Evolutionary conservation across 1,284 basidiomycete species (phyloP), one percentile per base, ranked within the genome.

Genomic region (Puccinia polysora): DNA sequence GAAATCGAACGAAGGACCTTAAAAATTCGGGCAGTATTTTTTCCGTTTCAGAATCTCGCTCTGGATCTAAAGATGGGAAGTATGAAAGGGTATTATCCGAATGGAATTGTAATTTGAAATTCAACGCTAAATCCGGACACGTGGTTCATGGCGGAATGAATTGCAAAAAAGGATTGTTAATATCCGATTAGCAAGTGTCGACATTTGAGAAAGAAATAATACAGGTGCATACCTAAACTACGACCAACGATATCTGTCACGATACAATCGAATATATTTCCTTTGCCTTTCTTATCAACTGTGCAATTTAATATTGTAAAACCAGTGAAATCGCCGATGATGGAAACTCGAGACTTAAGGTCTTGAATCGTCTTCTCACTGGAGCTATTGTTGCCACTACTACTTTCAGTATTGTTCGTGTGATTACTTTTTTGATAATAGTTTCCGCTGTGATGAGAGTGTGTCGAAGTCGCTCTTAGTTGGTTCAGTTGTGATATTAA

Each of bases 91-190:
- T 72, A 12, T 32, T 38, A 62, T 72, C 69, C 2, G 59, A 40
- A 64, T 72, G 69, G 45, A 55, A 40, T 47, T 72, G 69, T 18
- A 72, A 34, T 55, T 72, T 72, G 38, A 72, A 72, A 58, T 59
- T 45, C 32, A 69, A 60, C 4, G 53, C 67, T 72, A 18, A n/a
- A n/a, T n/a, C n/a, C n/a, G n/a, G n/a, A n/a, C n/a, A n/a, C n/a
- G n/a, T n/a, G n/a, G n/a, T n/a, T n/a, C n/a, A n/a, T n/a, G n/a
- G n/a, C n/a, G n/a, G n/a, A n/a, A n/a, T n/a, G n/a, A n/a, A n/a
- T n/a, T n/a, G n/a, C n/a, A n/a, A n/a, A n/a, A n/a, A n/a, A n/a
- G n/a, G n/a, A n/a, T n/a, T n/a, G n/a, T n/a, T n/a, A n/a, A n/a
- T n/a, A n/a, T n/a, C n/a, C n/a, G n/a, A n/a, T n/a, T n/a, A n/a